Percentiles rank a stretch among this genome's conserved stretches.
phyloP scores from a whole-genome alignment of 129 eudicot species.

The Solidago caesia region DNA sequence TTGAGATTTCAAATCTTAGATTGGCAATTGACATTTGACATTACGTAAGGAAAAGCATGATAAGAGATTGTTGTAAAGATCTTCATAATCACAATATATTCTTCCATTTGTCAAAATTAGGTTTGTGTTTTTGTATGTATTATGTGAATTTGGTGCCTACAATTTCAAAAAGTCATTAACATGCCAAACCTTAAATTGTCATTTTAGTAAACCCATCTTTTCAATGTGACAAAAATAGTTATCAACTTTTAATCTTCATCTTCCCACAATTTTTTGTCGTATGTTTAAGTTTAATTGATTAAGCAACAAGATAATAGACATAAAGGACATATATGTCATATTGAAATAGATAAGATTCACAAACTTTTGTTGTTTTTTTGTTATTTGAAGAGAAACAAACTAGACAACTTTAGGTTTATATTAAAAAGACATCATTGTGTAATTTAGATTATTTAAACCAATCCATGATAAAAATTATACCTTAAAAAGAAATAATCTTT shows the following conservation, averaged over 20 bases:
- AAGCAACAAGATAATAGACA: background rate
- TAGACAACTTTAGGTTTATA: background rate
- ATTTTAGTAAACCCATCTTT: conserved; percentile 21
- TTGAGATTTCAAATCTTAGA: background rate
- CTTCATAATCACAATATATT: background rate
- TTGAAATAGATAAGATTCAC: background rate
- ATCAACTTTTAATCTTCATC: background rate
- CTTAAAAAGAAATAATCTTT: background rate
- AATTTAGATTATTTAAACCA: background rate
- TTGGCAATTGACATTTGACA: conserved; percentile 13
- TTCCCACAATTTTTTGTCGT: background rate
- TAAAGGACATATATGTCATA: conserved; percentile 15
- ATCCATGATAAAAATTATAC: background rate
- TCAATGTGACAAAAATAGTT: conserved; percentile 19
- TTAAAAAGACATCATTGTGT: background rate
- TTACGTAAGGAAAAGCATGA: conserved; percentile 24
- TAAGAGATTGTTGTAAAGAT: conserved; percentile 24
- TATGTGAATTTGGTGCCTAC: conserved; percentile 6
- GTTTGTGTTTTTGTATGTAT: conserved; percentile 28
- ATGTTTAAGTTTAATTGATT: background rate
- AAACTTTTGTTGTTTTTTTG: background rate
- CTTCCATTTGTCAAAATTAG: conserved; percentile 33
- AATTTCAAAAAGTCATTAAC: conserved; percentile 5
- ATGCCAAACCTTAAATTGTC: background rate
- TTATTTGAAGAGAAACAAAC: background rate